Conservation (phyloP, 306 rosid genomes). For the apple (Malus domestica) region ASM211411v1 NC_041801.1:16152501-16153000, state of each 20-base stretch:
- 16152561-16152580: not conserved
- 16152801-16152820: not conserved
- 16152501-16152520: not conserved
- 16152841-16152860: slow-evolving; percentile 23
- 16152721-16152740: not conserved
- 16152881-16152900: slow-evolving; percentile 75
- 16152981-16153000: not conserved
- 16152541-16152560: not conserved
- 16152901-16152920: slow-evolving; percentile 92
- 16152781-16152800: not conserved
- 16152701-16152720: not conserved
- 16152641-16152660: not conserved
- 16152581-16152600: not conserved
- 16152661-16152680: not conserved
- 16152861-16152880: slow-evolving; percentile 75
- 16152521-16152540: not conserved
- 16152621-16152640: not conserved
- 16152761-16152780: not conserved
- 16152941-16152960: slow-evolving; percentile 13
- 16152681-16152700: not conserved
- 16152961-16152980: not conserved
- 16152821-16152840: slow-evolving; percentile 12
- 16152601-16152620: not conserved
- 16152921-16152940: not conserved
- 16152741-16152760: not conserved